Conservation (phyloP, 306 rosid genomes). For the Cercis canadensis region DNA sequence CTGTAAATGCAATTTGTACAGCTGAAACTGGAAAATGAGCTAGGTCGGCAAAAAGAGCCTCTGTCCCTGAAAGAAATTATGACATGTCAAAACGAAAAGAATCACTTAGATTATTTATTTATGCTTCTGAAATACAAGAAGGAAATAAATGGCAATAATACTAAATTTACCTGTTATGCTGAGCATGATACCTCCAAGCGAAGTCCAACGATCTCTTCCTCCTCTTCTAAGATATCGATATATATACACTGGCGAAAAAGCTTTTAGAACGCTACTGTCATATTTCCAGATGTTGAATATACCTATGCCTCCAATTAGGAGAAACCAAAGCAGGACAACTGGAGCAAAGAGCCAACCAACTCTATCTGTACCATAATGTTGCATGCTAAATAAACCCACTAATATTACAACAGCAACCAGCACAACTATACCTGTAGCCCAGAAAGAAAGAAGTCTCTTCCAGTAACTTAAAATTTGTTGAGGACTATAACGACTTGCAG, state of each 20-base stretch:
- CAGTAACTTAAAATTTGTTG: slow-evolving; percentile 22
- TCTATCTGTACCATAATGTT: slow-evolving; percentile 92
- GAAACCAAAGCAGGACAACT: slow-evolving; percentile 92
- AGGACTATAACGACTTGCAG: background rate
- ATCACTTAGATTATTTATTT: slow-evolving; percentile 4
- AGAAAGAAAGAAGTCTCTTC: slow-evolving; percentile 36
- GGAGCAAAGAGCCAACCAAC: slow-evolving; percentile 99
- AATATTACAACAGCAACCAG: slow-evolving; percentile 85
- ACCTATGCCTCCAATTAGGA: slow-evolving; percentile 93
- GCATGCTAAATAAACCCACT: slow-evolving; percentile 90
- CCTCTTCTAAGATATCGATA: slow-evolving; percentile 78
- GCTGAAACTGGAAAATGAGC: slow-evolving; percentile 97
- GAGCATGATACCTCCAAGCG: slow-evolving; percentile 96
- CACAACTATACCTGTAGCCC: slow-evolving; percentile 73
- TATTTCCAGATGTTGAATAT: slow-evolving; percentile 84
- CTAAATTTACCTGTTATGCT: slow-evolving; percentile 83
- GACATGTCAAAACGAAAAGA: slow-evolving; percentile 39
- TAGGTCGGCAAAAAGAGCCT: slow-evolving; percentile 96
- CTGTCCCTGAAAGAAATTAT: slow-evolving; percentile 78
- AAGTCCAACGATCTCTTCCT: slow-evolving; percentile 80
- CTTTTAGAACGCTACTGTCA: slow-evolving; percentile 74
- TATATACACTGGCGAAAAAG: slow-evolving; percentile 83
- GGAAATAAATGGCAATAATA: slow-evolving; percentile 20
- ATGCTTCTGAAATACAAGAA: slow-evolving; percentile 25
- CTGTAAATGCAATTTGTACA: slow-evolving; percentile 91